A percentile compares a stretch with the other conserved stretches of the same genome.
These are phyloP conservation scores for Kodamaea leandrae DNA, from an alignment of 805 yeast species.

Conservation along the genomic window DNA sequence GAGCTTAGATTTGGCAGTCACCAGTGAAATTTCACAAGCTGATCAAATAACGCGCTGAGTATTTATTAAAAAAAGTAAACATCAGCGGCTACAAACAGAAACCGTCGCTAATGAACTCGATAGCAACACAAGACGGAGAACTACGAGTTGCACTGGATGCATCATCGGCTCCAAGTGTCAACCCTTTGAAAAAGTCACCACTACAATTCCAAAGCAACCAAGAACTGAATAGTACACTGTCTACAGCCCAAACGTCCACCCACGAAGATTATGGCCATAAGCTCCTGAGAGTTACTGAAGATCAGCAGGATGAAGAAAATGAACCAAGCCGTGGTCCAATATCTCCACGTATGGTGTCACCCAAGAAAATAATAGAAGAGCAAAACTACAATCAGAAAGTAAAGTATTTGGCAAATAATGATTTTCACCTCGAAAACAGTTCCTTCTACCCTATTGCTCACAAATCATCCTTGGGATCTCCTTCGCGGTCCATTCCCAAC, in stretches of 20 bases:
- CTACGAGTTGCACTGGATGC: constrained; percentile 9
- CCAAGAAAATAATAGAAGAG: constrained; percentile 7
- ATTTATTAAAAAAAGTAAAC: neutral
- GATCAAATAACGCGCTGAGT: neutral
- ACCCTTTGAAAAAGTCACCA: constrained; percentile 6
- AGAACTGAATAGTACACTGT: constrained; percentile 9
- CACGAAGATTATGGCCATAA: constrained; percentile 2
- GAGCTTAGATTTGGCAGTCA: neutral
- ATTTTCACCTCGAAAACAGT: constrained; percentile 24
- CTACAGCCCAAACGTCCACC: constrained; percentile 18
- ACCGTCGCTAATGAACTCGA: neutral
- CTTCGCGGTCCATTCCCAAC: constrained; percentile 36
- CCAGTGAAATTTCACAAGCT: neutral
- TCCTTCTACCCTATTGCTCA: neutral
- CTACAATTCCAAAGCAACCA: constrained; percentile 5
- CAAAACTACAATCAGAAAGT: constrained; percentile 30
- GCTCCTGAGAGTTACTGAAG: neutral
- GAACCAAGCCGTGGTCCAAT: neutral
- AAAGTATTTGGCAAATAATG: constrained; percentile 32
- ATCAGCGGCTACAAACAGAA: neutral
- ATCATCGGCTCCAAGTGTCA: constrained; percentile 7
- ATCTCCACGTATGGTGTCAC: constrained; percentile 1
- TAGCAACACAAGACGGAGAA: neutral
- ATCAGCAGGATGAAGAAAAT: no score
- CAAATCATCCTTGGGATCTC: constrained; percentile 12